Evolutionary conservation across 179 eudicot species (phyloP).

Genomic region (Nepenthes alata): DNA sequence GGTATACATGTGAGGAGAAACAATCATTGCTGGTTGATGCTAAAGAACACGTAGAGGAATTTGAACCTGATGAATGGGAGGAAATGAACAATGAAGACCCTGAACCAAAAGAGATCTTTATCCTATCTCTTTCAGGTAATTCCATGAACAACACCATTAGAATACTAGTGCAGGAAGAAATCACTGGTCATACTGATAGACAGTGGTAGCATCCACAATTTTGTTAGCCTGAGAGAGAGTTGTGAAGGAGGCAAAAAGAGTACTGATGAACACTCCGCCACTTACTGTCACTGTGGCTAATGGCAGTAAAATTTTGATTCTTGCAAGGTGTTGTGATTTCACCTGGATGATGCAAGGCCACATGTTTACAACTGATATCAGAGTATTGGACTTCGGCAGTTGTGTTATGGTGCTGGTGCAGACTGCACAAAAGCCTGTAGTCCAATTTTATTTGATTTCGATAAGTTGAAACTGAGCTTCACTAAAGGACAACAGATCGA

Average conservation of each 20-base stretch:
- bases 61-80: too few relatives aligned
- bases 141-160: too few relatives aligned
- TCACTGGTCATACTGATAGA: not conserved
- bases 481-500: not conserved
- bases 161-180: not conserved
- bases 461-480: not conserved
- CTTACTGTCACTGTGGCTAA: conserved; percentile 1
- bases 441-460: not conserved
- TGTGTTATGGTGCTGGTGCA: conserved; percentile 5
- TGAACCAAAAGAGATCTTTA: too few relatives aligned
- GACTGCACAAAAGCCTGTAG: not conserved
- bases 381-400: not conserved
- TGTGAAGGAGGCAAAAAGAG: not conserved
- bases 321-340: not conserved
- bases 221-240: not conserved
- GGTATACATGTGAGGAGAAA: too few relatives aligned
- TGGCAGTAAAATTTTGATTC: not conserved
- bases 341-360: conserved; percentile 4
- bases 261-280: not conserved
- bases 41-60: too few relatives aligned
- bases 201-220: not conserved
- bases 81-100: too few relatives aligned
- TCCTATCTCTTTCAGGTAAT: too few relatives aligned
- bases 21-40: too few relatives aligned
- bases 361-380: not conserved